Conservation (phyloP, 2,329 filamentous ascomycete species). For the Exophiala spinifera region DNA sequence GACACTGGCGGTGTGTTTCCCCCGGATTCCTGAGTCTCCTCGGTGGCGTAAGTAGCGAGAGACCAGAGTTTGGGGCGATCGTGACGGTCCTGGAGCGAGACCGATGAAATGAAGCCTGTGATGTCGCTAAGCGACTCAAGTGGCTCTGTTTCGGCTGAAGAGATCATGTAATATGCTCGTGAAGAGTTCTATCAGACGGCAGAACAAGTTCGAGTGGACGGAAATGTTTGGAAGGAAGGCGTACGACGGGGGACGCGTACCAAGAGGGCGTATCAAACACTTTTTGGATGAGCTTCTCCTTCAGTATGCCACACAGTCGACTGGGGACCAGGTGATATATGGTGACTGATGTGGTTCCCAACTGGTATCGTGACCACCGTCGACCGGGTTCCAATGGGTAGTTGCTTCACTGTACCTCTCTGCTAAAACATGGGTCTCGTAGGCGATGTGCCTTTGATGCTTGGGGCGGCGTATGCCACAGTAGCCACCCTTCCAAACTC, state of each 20-base stretch:
- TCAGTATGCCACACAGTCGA: conserved; percentile 25
- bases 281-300: conserved; percentile 25
- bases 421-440: conserved; percentile 23
- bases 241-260: conserved; percentile 22
- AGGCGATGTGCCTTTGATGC: conserved; percentile 18
- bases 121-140: conserved; percentile 42
- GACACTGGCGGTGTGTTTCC: conserved; percentile 41
- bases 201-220: conserved; percentile 22
- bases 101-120: conserved; percentile 45
- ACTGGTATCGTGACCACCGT: background rate
- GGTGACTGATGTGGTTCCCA: conserved; percentile 34
- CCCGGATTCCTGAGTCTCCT: conserved; percentile 47
- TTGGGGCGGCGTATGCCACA: conserved; percentile 23
- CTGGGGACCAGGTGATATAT: conserved; percentile 22
- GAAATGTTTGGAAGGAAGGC: conserved; percentile 13
- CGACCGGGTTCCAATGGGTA: conserved; percentile 12
- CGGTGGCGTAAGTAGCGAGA: conserved; percentile 43
- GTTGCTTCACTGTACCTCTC: conserved; percentile 20
- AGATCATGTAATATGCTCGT: conserved; percentile 18
- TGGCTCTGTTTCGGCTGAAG: conserved; percentile 19
- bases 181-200: conserved; percentile 26
- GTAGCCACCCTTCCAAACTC: conserved; percentile 24
- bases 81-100: conserved; percentile 41
- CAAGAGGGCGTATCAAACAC: conserved; percentile 23
- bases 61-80: no score